Conservation (phyloP, 2,329 filamentous ascomycete genomes). For the Monosporascus cannonballus region DNA sequence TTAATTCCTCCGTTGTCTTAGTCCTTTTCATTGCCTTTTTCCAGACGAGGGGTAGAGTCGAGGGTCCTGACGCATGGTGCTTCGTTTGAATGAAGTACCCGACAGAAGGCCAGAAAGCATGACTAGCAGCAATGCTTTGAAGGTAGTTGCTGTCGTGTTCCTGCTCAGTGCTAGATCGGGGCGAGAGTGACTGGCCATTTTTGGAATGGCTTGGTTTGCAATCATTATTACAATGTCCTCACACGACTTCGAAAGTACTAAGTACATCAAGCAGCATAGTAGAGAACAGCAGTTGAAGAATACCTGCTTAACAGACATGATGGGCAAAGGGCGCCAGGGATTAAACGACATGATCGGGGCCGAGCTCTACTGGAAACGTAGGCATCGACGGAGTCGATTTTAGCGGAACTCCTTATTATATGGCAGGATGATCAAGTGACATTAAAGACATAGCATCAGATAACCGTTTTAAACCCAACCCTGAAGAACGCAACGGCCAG, state of each 20-base stretch:
- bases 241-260: background rate
- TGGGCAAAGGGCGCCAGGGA: background rate
- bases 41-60: no score
- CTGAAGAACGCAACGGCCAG: constrained; percentile 1
- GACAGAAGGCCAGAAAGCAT: no score
- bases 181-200: no score
- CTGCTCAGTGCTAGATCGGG: no score
- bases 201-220: no score
- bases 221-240: constrained; percentile 4
- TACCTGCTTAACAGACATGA: constrained; percentile 1
- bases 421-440: constrained; percentile 3
- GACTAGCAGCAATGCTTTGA: no score
- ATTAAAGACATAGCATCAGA: constrained; percentile 6
- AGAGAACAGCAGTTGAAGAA: constrained; percentile 4
- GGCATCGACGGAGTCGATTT: background rate
- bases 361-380: background rate
- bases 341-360: background rate
- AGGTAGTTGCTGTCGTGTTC: no score
- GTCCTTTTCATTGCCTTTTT: no score
- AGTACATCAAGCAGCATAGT: background rate
- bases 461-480: constrained; percentile 1
- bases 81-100: no score
- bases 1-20: no score
- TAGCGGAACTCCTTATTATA: background rate
- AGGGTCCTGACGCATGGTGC: no score